phyloP scores from a whole-genome alignment of 352 stramenopile species.

The Phytophthora syringae region DNA sequence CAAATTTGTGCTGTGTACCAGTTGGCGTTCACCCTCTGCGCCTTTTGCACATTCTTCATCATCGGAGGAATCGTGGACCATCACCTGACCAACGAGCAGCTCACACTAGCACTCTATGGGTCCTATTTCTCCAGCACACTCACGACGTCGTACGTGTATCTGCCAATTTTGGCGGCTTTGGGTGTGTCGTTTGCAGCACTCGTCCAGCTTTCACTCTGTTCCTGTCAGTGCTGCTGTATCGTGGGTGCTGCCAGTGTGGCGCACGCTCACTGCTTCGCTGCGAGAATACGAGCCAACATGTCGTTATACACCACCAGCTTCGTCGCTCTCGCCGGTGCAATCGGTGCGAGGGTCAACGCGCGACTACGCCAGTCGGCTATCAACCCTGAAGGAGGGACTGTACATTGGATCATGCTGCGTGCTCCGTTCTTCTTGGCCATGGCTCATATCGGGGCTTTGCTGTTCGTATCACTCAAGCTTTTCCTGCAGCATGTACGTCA shows the following conservation, averaged over 20 bases:
- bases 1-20: constrained; percentile 76
- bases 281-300: constrained; percentile 51
- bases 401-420: constrained; percentile 76
- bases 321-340: constrained; percentile 54
- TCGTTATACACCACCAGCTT: constrained; percentile 64
- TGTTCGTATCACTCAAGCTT: constrained; percentile 73
- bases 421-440: constrained; percentile 71
- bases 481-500: constrained; percentile 75
- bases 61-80: constrained; percentile 76
- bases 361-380: constrained; percentile 75
- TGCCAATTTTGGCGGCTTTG: constrained; percentile 48
- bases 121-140: constrained; percentile 59
- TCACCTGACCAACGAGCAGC: constrained; percentile 75
- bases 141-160: constrained; percentile 70
- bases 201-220: constrained; percentile 60
- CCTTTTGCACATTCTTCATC: constrained; percentile 61
- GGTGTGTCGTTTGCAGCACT: constrained; percentile 46
- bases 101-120: constrained; percentile 69
- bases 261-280: constrained; percentile 61
- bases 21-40: constrained; percentile 68
- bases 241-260: constrained; percentile 33
- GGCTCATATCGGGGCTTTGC: constrained; percentile 65
- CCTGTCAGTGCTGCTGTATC: constrained; percentile 77
- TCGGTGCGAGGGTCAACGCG: constrained; percentile 76
- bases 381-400: constrained; percentile 73